Evolutionary conservation across 2,329 filamentous ascomycete genomes (phyloP), one percentile per base, ranked within the genome.

Genomic region (Tympanopsis confertula): DNA sequence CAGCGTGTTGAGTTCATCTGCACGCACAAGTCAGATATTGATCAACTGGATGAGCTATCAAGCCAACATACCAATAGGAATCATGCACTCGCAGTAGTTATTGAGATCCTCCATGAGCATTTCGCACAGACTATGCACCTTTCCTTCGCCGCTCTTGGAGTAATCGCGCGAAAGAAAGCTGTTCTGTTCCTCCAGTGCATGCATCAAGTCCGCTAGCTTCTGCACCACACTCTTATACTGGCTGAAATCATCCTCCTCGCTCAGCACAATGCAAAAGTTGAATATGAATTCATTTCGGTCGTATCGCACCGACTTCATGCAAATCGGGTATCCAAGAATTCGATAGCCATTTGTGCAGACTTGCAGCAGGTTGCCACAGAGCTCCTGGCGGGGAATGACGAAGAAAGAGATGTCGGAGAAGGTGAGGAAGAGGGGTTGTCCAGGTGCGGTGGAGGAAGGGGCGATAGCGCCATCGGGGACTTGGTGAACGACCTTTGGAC

Each of bases 61-160:
- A 17, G 35, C 17, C 10, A 19, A 51, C 58, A 36, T 58, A 76
- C 71, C 71, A 42, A 80, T 78, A 3, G 75, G 75, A 48, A 79
- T 78, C 74, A 79, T 78, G 57, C 74, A 78, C 56, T 82, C 78
- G 45, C 70, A 75, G 49, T 80, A 82, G 45, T 75, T 77, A 49
- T 81, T 81, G 47, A 82, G 50, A 51, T 82, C 75, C 51, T 80
- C 49, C 44, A 51, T 47, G 1, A 51, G 47, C 35, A 48, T 47
- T 37, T 51, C 74, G 54, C 80, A 68, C 41, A 82, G 59, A 50
- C 72, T 76, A 55, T 81, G 73, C 45, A 78, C 75, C 19, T 33
- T 55, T 41, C 66, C 69, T 3, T 41, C 42, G 41, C 43, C 22
- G 40, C 41, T 35, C 42, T 38, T 33, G 1, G 38, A 40, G 48